These are phyloP conservation scores for Tritrichomonas foetus DNA, from an alignment of 208 protist genomes.

Conservation along the genomic window DNA sequence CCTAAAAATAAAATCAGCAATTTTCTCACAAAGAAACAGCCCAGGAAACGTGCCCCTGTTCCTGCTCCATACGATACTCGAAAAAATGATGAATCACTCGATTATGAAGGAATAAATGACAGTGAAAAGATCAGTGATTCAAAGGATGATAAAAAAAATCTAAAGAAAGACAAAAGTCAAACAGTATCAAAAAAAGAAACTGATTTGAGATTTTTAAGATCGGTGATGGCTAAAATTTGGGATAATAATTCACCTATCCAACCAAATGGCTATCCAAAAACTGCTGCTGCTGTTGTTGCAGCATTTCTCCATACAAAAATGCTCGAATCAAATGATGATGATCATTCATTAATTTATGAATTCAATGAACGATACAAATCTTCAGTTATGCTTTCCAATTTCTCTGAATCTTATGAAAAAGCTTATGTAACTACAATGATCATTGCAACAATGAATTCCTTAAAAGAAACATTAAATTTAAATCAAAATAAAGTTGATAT, in stretches of 20 bases:
- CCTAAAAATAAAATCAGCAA: too few relatives aligned
- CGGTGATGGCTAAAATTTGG: background rate
- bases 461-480: background rate
- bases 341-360: background rate
- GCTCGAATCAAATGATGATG: background rate
- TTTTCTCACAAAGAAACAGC: too few relatives aligned
- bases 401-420: background rate
- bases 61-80: too few relatives aligned
- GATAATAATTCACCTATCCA: background rate
- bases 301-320: background rate
- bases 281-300: background rate
- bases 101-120: too few relatives aligned
- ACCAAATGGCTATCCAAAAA: background rate
- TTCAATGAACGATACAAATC: background rate
- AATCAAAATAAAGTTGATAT: background rate
- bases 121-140: too few relatives aligned
- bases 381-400: background rate
- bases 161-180: too few relatives aligned
- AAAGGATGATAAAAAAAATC: too few relatives aligned
- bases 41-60: too few relatives aligned
- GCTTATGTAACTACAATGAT: background rate
- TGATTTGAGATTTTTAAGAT: too few relatives aligned
- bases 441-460: background rate
- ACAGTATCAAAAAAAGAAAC: too few relatives aligned
- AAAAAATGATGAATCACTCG: too few relatives aligned